Percentiles rank a stretch among this genome's conserved stretches.
Conservation (phyloP, 2,329 filamentous ascomycete genomes). For the Calonectria pseudoreteaudii region DNA sequence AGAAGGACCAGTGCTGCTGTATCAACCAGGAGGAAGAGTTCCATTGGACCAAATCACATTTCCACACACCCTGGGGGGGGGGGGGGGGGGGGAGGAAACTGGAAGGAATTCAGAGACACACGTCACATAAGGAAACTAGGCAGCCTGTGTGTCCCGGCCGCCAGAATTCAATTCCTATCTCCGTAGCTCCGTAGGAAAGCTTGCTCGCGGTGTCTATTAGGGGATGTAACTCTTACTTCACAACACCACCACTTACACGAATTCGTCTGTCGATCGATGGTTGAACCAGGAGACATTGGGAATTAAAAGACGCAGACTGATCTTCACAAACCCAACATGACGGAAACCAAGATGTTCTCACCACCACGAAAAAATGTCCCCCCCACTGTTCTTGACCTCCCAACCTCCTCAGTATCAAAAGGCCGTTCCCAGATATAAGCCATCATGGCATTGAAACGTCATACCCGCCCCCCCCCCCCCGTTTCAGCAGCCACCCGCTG, state of each 20-base stretch:
- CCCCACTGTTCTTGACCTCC: not conserved
- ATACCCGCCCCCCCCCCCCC: not conserved
- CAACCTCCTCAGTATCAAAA: not conserved
- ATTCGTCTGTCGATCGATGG: not conserved
- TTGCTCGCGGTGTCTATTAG: not conserved
- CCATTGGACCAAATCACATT: not conserved
- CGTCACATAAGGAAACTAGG: not conserved
- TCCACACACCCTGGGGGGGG: not conserved
- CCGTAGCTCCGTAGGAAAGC: not conserved
- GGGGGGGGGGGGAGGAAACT: not conserved
- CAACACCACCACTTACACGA: not conserved
- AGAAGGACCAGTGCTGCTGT: not conserved
- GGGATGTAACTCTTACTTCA: not conserved
- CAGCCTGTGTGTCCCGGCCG: not conserved
- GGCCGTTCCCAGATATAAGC: not conserved
- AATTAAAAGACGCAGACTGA: not conserved
- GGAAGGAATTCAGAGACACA: not conserved
- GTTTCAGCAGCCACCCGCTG: slow-evolving; percentile 2
- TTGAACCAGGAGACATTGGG: not conserved
- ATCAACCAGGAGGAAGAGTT: not conserved
- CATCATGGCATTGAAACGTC: not conserved
- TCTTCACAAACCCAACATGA: not conserved
- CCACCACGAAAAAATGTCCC: not conserved
- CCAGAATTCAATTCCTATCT: not conserved
- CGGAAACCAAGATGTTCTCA: not conserved